Percentiles rank a stretch among this genome's conserved stretches.
Conservation (phyloP, 2,329 filamentous ascomycete genomes). For the Neopestalotiopsis clavispora region DNA sequence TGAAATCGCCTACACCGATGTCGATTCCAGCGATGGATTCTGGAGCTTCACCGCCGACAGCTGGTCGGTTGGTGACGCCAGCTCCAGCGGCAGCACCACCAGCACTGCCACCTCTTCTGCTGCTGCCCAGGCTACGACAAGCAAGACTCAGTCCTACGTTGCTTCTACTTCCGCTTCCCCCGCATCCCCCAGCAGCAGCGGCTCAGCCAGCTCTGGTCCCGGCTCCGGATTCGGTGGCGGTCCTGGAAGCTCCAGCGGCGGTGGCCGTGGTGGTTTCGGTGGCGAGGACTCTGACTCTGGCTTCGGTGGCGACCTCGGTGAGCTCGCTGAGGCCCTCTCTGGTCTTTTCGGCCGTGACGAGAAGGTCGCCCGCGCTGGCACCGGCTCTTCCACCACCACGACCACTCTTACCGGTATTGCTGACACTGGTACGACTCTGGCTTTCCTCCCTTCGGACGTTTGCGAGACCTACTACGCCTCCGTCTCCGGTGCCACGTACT, state of each 20-base stretch:
- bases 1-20: conserved; percentile 32
- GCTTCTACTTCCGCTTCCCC: neutral
- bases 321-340: neutral
- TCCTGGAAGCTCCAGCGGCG: neutral
- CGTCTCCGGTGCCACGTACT: conserved; percentile 48
- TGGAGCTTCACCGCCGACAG: conserved; percentile 37
- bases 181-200: neutral
- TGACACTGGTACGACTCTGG: conserved; percentile 65
- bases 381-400: conserved; percentile 8
- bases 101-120: conserved; percentile 1
- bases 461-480: conserved; percentile 56
- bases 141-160: neutral
- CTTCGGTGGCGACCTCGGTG: neutral
- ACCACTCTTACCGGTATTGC: conserved; percentile 49
- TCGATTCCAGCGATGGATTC: conserved; percentile 35
- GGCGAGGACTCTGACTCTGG: neutral
- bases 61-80: conserved; percentile 32
- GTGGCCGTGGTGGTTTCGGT: neutral
- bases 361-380: neutral
- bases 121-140: neutral
- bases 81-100: conserved; percentile 10
- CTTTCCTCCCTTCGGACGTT: conserved; percentile 53
- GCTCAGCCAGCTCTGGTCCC: conserved; percentile 1
- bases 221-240: conserved; percentile 6
- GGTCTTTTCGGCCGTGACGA: conserved; percentile 2